These are phyloP conservation scores for Cydonia oblonga DNA, from an alignment of 331 rosid species.

Conservation along the genomic window DNA sequence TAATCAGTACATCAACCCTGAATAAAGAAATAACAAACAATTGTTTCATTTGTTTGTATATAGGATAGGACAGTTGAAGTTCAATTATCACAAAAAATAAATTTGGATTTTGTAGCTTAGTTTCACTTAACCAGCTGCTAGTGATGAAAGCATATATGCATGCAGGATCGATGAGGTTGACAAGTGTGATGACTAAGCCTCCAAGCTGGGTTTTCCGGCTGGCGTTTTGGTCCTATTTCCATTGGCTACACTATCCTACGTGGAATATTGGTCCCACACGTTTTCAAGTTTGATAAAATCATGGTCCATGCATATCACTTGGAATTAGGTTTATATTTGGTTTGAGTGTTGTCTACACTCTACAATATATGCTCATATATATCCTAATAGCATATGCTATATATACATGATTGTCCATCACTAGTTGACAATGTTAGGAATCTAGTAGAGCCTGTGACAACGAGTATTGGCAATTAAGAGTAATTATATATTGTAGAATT, in stretches of 20 bases:
- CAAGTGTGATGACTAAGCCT: slow-evolving; percentile 16
- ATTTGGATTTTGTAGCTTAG: background rate
- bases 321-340: background rate
- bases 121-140: background rate
- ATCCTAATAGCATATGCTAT: background rate
- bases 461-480: too few species aligned
- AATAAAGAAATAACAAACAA: background rate
- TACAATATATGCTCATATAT: too few species aligned
- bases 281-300: background rate
- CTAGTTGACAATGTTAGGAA: background rate
- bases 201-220: slow-evolving; percentile 17
- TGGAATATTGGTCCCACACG: slow-evolving; percentile 23
- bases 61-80: background rate
- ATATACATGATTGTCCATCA: background rate
- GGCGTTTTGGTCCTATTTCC: slow-evolving; percentile 16
- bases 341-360: too few species aligned
- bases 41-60: too few species aligned
- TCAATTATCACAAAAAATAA: background rate
- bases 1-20: background rate
- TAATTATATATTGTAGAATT: too few species aligned
- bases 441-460: background rate
- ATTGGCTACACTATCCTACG: background rate
- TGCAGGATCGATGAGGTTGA: background rate
- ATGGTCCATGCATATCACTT: background rate
- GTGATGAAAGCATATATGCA: background rate